Evolutionary conservation across 2,329 filamentous ascomycete species (phyloP), one percentile per base, ranked within the genome.

Genomic region (Venturia nashicola): DNA sequence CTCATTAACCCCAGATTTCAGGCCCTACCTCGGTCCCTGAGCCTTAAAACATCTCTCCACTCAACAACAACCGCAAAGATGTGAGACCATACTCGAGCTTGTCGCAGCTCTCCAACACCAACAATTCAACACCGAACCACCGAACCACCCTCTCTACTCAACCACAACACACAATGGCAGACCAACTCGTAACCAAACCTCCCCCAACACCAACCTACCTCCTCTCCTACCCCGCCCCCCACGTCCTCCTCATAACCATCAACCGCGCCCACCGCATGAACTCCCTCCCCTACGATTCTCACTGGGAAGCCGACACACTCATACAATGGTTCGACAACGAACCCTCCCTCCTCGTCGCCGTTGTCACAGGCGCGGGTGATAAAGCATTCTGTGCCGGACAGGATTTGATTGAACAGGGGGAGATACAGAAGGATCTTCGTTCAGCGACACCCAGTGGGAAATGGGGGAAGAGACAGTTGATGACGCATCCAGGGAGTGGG

Each of bases 371-470:
- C 43, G 77, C 75, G 0, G 82, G 82, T 39, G 75, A 77, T 59
- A 78, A 77, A 67, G 78, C 81, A 0, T 84, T 84, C 70, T 83
- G 79, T 62, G 80, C 80, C 0, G 82, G 82, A 0, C 80, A 81
- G 48, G 82, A 84, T 65, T 70, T 84, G 59, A 81, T 82, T 62
- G 82, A 82, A 67, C 77, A 75, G 68, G 65, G 12, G 4, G 65
- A 70, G 16, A 48, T 69, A 11, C 64, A 69, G 64, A 62, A 70
- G 67, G 1, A 54, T n/a, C 48, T 46, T 18, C 43, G 43, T 20
- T 46, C 43, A 7, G 18, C 16, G 5, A 20, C 43, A 5, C 61
- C 40, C 16, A 16, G 48, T n/a, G 61, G 43, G n/a, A 54, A 54
- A 32, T 54, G 48, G 48, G 11, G 36, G 1, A 54, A 54, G 48